Evolutionary conservation across 1,139 yeast genomes (phyloP).

Genomic region (Candida frijolesensis): DNA sequence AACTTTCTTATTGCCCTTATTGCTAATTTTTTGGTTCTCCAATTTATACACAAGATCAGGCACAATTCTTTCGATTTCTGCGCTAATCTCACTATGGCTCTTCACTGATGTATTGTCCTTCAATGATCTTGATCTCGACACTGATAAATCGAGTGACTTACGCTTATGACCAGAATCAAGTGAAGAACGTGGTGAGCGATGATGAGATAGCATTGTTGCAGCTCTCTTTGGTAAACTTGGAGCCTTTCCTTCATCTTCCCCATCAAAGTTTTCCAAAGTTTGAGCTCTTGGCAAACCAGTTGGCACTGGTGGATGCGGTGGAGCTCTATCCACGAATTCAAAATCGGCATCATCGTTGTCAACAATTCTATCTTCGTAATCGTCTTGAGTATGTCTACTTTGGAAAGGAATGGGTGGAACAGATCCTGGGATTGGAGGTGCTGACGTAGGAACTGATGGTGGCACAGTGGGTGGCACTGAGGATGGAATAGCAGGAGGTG

Average conservation of each 20-base stretch:
- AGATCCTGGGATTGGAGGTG: slow-evolving; percentile 7
- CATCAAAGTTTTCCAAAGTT: neutral
- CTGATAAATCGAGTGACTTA: slow-evolving; percentile 14
- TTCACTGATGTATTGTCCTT: slow-evolving; percentile 25
- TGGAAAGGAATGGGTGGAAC: slow-evolving; percentile 3
- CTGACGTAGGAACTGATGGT: slow-evolving; percentile 9
- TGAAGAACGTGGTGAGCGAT: slow-evolving; percentile 29
- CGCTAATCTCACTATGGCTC: slow-evolving; percentile 32
- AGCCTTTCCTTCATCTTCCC: slow-evolving; percentile 10
- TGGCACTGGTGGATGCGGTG: slow-evolving; percentile 9
- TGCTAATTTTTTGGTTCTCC: slow-evolving; percentile 56
- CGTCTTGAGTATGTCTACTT: neutral
- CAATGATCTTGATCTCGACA: slow-evolving; percentile 21
- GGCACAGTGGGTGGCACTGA: slow-evolving; percentile 8
- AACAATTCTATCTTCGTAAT: slow-evolving; percentile 7
- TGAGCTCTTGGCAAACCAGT: slow-evolving; percentile 1
- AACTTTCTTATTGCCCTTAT: slow-evolving; percentile 54
- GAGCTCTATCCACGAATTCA: slow-evolving; percentile 11
- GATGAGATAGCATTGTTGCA: slow-evolving; percentile 24
- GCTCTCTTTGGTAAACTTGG: slow-evolving; percentile 22
- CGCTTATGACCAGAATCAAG: slow-evolving; percentile 16
- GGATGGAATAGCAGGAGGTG: slow-evolving; percentile 3
- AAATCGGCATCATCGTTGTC: slow-evolving; percentile 16
- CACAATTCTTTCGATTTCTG: slow-evolving; percentile 38
- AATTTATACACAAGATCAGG: slow-evolving; percentile 62